Conservation (phyloP, 768 basidiomycete genomes). For the Antrodiella citrinella region DNA sequence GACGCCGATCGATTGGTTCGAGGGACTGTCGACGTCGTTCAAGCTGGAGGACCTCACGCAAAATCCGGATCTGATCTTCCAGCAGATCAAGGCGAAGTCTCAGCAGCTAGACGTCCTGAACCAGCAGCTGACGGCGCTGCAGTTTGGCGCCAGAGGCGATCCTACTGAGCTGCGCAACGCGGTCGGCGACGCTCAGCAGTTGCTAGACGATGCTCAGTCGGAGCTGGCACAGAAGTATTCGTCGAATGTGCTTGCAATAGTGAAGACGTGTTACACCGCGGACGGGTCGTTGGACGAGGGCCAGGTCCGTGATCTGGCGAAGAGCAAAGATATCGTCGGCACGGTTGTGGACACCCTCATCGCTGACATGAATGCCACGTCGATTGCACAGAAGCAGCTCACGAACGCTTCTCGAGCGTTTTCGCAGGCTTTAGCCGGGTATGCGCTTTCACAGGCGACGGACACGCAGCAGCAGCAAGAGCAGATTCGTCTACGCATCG, state of each 20-base stretch:
- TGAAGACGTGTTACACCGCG: constrained; percentile 15
- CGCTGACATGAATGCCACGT: neutral
- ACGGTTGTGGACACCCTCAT: neutral
- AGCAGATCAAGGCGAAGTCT: constrained; percentile 19
- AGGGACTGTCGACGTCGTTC: constrained; percentile 21
- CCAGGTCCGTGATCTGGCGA: neutral
- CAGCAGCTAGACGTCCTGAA: constrained; percentile 20
- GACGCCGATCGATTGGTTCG: constrained; percentile 23
- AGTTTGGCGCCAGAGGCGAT: constrained; percentile 12
- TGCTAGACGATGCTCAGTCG: constrained; percentile 11
- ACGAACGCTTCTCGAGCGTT: neutral
- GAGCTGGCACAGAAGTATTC: constrained; percentile 14
- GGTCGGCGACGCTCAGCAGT: constrained; percentile 15
- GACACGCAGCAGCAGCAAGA: neutral
- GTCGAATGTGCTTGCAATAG: constrained; percentile 17
- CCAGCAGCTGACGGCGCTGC: constrained; percentile 13
- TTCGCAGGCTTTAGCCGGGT: neutral
- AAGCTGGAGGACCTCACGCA: constrained; percentile 22
- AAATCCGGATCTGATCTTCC: constrained; percentile 16
- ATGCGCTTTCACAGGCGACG: neutral
- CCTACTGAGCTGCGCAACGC: constrained; percentile 11
- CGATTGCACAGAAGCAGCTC: neutral
- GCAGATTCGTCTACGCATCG: neutral
- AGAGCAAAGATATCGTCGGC: neutral
- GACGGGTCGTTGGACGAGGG: neutral